A percentile compares a stretch with the other conserved stretches of the same genome.
Evolutionary conservation across 164 flowering plant genomes (phyloP).

Genomic region (Kalanchoe fedtschenkoi): DNA sequence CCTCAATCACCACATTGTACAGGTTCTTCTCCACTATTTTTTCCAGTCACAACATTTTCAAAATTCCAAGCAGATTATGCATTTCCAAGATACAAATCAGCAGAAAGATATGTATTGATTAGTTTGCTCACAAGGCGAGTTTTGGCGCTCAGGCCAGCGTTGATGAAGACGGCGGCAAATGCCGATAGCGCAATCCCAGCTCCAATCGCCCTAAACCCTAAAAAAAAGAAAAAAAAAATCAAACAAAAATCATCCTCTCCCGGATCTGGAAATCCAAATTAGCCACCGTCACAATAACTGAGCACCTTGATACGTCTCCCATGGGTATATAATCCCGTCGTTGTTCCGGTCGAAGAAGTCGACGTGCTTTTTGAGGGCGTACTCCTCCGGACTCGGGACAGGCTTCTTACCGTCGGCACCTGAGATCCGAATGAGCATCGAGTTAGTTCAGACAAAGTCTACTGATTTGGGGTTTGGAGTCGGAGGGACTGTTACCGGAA

Average conservation of each 20-base stretch:
- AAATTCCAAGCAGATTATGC: background rate
- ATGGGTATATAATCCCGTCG: constrained; percentile 6
- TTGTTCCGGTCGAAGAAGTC: constrained; percentile 6
- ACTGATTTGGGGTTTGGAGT: background rate
- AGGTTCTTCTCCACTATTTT: too few relatives aligned
- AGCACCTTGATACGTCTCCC: constrained; percentile 8
- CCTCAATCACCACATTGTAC: too few relatives aligned
- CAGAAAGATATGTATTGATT: background rate
- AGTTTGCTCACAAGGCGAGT: constrained; percentile 3
- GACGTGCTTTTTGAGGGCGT: constrained; percentile 7
- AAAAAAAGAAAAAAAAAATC: background rate
- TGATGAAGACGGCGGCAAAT: background rate
- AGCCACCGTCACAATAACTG: background rate
- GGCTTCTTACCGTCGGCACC: background rate
- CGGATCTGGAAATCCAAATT: background rate
- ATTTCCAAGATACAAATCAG: background rate
- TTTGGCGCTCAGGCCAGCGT: background rate
- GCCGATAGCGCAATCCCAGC: background rate
- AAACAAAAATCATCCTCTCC: background rate
- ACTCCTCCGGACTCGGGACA: background rate
- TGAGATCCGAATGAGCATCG: background rate
- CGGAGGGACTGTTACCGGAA: too few relatives aligned
- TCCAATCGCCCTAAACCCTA: constrained; percentile 7
- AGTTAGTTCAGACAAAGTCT: background rate
- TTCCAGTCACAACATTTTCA: background rate